Evolutionary conservation across 2,329 filamentous ascomycete species (phyloP).

Genomic region (Tetracladium maxilliforme): DNA sequence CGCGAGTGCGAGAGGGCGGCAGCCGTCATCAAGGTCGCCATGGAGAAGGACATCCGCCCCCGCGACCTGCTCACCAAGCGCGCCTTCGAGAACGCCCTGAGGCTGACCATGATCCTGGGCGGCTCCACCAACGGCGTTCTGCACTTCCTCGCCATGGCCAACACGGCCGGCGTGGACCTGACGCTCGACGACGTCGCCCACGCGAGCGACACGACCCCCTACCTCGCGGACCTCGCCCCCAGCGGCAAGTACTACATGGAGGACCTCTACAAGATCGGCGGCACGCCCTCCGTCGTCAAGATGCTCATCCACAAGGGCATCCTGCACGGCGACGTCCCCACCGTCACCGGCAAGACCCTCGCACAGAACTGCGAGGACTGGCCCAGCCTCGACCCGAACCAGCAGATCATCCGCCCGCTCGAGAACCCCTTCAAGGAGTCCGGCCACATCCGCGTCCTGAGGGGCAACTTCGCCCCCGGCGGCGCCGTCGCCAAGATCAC

Average conservation of each 20-base stretch:
- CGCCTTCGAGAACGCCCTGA: constrained; percentile 57
- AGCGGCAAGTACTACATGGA: constrained; percentile 78
- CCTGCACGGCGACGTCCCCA: constrained; percentile 64
- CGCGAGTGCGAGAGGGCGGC: constrained; percentile 55
- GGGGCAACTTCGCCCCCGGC: constrained; percentile 75
- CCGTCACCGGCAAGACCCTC: constrained; percentile 73
- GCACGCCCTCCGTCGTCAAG: constrained; percentile 76
- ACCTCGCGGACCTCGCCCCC: constrained; percentile 59
- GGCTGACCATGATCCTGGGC: constrained; percentile 60
- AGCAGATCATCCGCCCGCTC: constrained; percentile 71
- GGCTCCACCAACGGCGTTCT: constrained; percentile 59
- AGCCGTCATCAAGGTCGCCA: constrained; percentile 50
- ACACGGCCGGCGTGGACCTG: constrained; percentile 49
- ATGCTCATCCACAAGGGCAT: constrained; percentile 63
- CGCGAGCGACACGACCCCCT: constrained; percentile 55
- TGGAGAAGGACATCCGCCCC: constrained; percentile 56
- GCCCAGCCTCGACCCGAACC: constrained; percentile 63
- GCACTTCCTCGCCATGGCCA: constrained; percentile 59
- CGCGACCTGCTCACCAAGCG: constrained; percentile 53
- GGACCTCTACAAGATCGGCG: constrained; percentile 74
- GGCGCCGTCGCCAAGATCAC: constrained; percentile 95
- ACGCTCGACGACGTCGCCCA: constrained; percentile 56
- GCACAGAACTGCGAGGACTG: constrained; percentile 67
- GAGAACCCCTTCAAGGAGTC: constrained; percentile 63
- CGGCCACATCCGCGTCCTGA: constrained; percentile 79